Evolutionary conservation across 192 early-diverging fungal genomes (phyloP).

Genomic region (Umbelopsis sp.): DNA sequence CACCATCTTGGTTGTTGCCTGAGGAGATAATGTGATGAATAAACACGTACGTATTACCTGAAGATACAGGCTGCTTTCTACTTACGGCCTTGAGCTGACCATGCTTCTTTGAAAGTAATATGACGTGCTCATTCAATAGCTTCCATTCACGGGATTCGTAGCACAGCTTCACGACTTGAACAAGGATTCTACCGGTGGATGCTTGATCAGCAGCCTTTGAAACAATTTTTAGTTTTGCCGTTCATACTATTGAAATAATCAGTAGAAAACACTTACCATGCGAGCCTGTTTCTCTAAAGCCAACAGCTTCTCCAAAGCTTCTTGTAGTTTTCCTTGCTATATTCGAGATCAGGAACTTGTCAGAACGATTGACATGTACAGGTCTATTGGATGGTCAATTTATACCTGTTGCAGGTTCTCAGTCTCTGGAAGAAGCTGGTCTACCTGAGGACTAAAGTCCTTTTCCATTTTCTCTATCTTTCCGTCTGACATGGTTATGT

Average conservation of each 20-base stretch:
- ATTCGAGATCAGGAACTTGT: not conserved
- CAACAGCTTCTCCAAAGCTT: slow-evolving; percentile 89
- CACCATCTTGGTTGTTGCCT: slow-evolving; percentile 95
- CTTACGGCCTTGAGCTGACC: slow-evolving; percentile 87
- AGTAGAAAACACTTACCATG: slow-evolving; percentile 60
- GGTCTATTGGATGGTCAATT: not conserved
- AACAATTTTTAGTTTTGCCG: not conserved
- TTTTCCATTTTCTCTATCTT: slow-evolving; percentile 87
- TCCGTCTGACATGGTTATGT: slow-evolving; percentile 49
- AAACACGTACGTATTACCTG: not conserved
- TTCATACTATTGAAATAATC: too few relatives aligned
- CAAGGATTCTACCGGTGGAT: slow-evolving; percentile 87
- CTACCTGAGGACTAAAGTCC: slow-evolving; percentile 83
- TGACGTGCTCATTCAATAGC: slow-evolving; percentile 89
- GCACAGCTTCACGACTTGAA: slow-evolving; percentile 77
- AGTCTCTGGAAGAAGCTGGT: slow-evolving; percentile 78
- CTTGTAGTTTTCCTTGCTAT: slow-evolving; percentile 70
- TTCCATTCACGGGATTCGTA: slow-evolving; percentile 81
- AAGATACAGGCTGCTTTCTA: not conserved
- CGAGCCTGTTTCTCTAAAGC: slow-evolving; percentile 94
- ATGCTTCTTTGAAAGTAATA: slow-evolving; percentile 94
- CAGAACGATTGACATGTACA: not conserved
- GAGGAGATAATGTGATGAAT: slow-evolving; percentile 5
- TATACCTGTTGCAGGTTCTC: slow-evolving; percentile 68
- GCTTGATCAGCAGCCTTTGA: slow-evolving; percentile 80